Evolutionary conservation across 2,329 filamentous ascomycete species (phyloP).

Genomic region (Aspergillus viridinutans): DNA sequence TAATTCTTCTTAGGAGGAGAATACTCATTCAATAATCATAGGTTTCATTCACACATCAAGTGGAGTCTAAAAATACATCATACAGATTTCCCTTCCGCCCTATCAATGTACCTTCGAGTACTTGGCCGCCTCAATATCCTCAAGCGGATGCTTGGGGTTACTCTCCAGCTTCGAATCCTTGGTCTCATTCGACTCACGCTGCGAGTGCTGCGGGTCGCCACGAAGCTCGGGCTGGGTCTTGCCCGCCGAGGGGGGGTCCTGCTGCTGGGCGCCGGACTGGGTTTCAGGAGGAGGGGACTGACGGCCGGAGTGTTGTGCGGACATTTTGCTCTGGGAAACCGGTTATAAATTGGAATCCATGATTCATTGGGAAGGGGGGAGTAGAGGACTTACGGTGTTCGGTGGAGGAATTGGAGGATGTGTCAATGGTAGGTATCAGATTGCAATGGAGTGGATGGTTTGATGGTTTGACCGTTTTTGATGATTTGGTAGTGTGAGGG

Average conservation of each 20-base stretch:
- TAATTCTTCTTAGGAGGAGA: neutral
- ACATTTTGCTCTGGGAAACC: constrained; percentile 43
- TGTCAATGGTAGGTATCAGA: no score
- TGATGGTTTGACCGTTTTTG: neutral
- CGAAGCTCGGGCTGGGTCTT: constrained; percentile 53
- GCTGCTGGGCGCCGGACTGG: constrained; percentile 62
- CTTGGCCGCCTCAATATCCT: constrained; percentile 36
- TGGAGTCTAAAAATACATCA: neutral
- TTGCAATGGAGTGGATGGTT: neutral
- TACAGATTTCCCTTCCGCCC: constrained; percentile 9
- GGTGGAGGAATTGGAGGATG: neutral
- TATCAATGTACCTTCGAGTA: constrained; percentile 10
- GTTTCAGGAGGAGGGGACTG: constrained; percentile 72
- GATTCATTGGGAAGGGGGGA: neutral
- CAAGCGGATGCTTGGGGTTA: constrained; percentile 41
- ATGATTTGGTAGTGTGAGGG: neutral
- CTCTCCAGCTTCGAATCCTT: constrained; percentile 29
- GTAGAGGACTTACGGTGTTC: neutral
- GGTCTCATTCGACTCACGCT: constrained; percentile 23
- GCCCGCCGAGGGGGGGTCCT: constrained; percentile 55
- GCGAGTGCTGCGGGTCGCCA: constrained; percentile 31
- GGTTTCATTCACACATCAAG: neutral
- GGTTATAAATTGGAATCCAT: neutral
- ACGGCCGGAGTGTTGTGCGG: constrained; percentile 61
- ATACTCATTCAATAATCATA: neutral